Conservation (phyloP, 306 rosid species). For the Begonia loranthoides region DNA sequence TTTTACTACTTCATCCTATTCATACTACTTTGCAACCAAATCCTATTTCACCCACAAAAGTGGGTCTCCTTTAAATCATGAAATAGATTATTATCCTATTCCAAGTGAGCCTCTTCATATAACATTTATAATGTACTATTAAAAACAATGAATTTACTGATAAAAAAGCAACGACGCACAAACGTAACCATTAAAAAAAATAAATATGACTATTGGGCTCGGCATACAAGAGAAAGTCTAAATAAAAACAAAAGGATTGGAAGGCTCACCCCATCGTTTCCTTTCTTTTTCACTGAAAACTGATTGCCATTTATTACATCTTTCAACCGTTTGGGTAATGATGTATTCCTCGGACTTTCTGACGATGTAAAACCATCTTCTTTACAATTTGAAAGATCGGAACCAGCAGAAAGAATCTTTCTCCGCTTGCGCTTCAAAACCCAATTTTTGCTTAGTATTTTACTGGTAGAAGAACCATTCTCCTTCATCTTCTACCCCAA, state of each 20-base stretch:
- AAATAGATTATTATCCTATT: too few species aligned
- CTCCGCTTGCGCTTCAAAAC: slow-evolving; percentile 92
- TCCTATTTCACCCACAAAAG: too few species aligned
- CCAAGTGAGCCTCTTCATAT: too few species aligned
- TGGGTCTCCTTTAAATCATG: too few species aligned
- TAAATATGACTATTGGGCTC: background rate
- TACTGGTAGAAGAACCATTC: slow-evolving; percentile 43
- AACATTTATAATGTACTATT: too few species aligned
- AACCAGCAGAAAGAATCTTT: slow-evolving; percentile 45
- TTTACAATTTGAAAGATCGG: slow-evolving; percentile 43
- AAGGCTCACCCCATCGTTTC: slow-evolving; percentile 91
- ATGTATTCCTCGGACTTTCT: slow-evolving; percentile 44
- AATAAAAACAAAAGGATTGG: slow-evolving; percentile 6
- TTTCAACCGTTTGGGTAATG: slow-evolving; percentile 41
- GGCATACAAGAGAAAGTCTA: background rate
- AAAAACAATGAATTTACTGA: too few species aligned
- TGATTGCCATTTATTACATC: slow-evolving; percentile 38
- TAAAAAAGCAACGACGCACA: too few species aligned
- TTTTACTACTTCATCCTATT: too few species aligned
- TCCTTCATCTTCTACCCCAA: slow-evolving; percentile 38
- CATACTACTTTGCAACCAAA: too few species aligned
- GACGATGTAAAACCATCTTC: slow-evolving; percentile 42
- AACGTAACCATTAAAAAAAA: background rate
- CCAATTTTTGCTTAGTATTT: slow-evolving; percentile 87
- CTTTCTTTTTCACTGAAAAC: slow-evolving; percentile 74